These are phyloP conservation scores for Lactarius psammicola DNA, from an alignment of 768 basidiomycete genomes.

Conservation along the genomic window DNA sequence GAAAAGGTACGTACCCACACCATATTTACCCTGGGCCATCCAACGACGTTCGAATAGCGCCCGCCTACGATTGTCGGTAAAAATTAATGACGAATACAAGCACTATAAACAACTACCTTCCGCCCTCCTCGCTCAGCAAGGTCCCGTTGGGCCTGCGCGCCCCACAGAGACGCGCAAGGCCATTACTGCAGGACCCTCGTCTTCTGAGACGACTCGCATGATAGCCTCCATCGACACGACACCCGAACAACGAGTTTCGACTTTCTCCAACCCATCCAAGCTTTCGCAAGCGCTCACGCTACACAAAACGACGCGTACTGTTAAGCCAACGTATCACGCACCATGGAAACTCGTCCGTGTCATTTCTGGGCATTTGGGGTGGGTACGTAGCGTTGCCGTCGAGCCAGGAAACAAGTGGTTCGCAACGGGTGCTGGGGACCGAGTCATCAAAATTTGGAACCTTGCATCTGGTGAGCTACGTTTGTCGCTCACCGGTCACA, in stretches of 20 bases:
- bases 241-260: slow-evolving; percentile 64
- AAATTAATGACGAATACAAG: slow-evolving; percentile 87
- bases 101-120: slow-evolving; percentile 84
- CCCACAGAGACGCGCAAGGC: slow-evolving; percentile 63
- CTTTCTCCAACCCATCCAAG: slow-evolving; percentile 59
- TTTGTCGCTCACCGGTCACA: slow-evolving; percentile 95
- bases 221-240: slow-evolving; percentile 76
- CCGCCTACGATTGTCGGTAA: slow-evolving; percentile 73
- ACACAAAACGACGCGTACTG: slow-evolving; percentile 89
- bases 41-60: slow-evolving; percentile 42
- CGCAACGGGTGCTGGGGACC: slow-evolving; percentile 94
- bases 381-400: slow-evolving; percentile 95
- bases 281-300: slow-evolving; percentile 89
- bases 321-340: slow-evolving; percentile 95
- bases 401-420: slow-evolving; percentile 99
- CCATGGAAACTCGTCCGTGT: slow-evolving; percentile 96
- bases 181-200: slow-evolving; percentile 63
- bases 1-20: slow-evolving; percentile 49
- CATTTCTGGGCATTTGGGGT: slow-evolving; percentile 96
- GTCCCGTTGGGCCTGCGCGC: slow-evolving; percentile 73
- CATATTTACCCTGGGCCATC: background rate
- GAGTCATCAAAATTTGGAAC: slow-evolving; percentile 99
- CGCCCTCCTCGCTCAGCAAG: slow-evolving; percentile 77
- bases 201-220: slow-evolving; percentile 52
- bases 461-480: slow-evolving; percentile 96